Evolutionary conservation across 176 grass and related monocot genomes (phyloP).

Genomic region (Zea luxurians): DNA sequence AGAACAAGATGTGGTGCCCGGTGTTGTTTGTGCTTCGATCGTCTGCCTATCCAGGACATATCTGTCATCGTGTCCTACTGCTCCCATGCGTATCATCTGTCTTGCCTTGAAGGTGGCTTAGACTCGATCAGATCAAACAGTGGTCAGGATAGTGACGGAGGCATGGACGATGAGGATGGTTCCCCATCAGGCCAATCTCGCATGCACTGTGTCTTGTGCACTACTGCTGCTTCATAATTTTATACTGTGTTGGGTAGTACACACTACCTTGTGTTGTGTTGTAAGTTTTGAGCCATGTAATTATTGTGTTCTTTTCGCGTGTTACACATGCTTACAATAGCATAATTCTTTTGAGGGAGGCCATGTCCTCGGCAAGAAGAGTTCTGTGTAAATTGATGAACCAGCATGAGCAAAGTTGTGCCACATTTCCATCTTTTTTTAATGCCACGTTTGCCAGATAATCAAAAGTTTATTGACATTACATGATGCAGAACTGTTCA

Average conservation of each 20-base stretch:
- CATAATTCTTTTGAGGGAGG: neutral
- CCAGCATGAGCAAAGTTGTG: slow-evolving; percentile 36
- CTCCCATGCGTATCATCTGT: slow-evolving; percentile 83
- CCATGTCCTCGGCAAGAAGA: slow-evolving; percentile 21
- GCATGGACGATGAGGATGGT: slow-evolving; percentile 45
- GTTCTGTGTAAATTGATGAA: slow-evolving; percentile 36
- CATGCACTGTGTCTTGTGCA: slow-evolving; percentile 92
- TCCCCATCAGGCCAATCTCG: slow-evolving; percentile 38
- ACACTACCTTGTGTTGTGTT: no score
- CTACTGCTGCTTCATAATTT: slow-evolving; percentile 61
- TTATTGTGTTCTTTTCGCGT: slow-evolving; percentile 48
- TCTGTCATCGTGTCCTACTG: slow-evolving; percentile 89
- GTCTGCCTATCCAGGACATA: slow-evolving; percentile 65
- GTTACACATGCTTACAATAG: slow-evolving; percentile 50
- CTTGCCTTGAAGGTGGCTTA: slow-evolving; percentile 69
- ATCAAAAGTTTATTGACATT: no score
- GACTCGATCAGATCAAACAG: slow-evolving; percentile 61
- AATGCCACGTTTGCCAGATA: slow-evolving; percentile 38
- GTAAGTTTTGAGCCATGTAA: neutral
- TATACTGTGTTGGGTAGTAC: no score
- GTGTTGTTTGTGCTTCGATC: slow-evolving; percentile 93
- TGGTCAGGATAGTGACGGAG: slow-evolving; percentile 43
- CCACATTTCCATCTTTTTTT: slow-evolving; percentile 25
- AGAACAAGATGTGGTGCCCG: slow-evolving; percentile 78
- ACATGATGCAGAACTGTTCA: neutral